Evolutionary conservation across 2,329 filamentous ascomycete genomes (phyloP), one percentile per base, ranked within the genome.

Genomic region (Xylaria sp.): DNA sequence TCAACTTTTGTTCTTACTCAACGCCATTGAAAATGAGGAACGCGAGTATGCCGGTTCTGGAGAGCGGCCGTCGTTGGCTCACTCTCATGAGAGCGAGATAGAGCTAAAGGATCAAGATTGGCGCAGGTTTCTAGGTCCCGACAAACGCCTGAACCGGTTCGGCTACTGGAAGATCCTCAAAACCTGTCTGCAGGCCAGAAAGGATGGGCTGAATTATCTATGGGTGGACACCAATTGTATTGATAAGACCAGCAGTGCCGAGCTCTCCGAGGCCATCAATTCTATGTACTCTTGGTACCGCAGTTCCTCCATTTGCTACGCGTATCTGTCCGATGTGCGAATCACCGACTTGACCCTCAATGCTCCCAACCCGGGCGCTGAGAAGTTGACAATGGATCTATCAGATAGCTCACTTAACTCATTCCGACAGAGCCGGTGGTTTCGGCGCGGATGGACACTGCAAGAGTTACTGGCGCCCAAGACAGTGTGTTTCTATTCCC

Each of bases 111-210:
- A 18, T 18, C 40, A 44, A 18, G 6, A 44, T 44, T 5, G 40
- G 40, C 18, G 18, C 13, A 44, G 16, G 16, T 3, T 44, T 18
- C 5, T 44, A 5, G 18, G 25, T n/a, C 40, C 16, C 48, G 18
- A 32, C 48, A 23, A 47, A n/a, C 48, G 25, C 35, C 18, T 61
- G 18, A 42, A 61, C 18, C 35, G 16, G 6, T 32, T 57, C 25
- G 64, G 64, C 29, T 66, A 62, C 32, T 66, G 64, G 64, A 66
- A 66, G 51, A 66, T 66, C 29, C 51, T 66, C n/a, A 57, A 50
- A 57, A 51, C 58, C 35, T 66, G 64, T 23, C 23, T 66, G 6
- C 29, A 57, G 23, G 64, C 64, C 1, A 57, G 64, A 25, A 44
- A 66, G 32, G 64, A 66, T 50, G 64, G 64, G 10, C 50, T 66